Percentiles rank a stretch among this genome's conserved stretches.
Evolutionary conservation across 257 asterid species (phyloP).

Genomic region (Salvia rosmarinus): DNA sequence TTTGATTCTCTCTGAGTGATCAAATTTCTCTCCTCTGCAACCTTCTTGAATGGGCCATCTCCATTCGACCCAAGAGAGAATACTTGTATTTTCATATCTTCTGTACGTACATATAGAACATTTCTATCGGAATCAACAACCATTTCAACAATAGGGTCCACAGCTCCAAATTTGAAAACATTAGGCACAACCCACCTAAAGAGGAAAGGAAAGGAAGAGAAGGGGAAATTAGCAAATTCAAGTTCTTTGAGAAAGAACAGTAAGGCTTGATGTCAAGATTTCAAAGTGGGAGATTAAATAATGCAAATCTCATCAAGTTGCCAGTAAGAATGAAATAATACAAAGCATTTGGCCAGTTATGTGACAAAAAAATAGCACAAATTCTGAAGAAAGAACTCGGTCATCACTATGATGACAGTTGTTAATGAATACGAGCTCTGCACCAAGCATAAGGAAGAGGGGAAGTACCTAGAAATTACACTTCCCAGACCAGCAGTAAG

Average conservation of each 20-base stretch:
- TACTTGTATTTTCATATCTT: constrained; percentile 91
- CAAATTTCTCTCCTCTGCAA: constrained; percentile 90
- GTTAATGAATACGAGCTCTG: constrained; percentile 18
- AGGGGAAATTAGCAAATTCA: constrained; percentile 26
- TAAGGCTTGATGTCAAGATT: constrained; percentile 23
- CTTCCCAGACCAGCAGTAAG: constrained; percentile 88
- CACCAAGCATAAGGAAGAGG: constrained; percentile 17
- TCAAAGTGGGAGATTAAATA: constrained; percentile 20
- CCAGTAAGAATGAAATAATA: not conserved
- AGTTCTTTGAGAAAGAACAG: constrained; percentile 28
- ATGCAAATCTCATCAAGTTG: constrained; percentile 2
- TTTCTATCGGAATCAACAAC: constrained; percentile 92
- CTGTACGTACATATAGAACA: constrained; percentile 86
- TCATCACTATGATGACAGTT: constrained; percentile 15
- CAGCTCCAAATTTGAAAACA: constrained; percentile 91
- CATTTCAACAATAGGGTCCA: constrained; percentile 93
- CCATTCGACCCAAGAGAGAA: constrained; percentile 85
- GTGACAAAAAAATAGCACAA: constrained; percentile 1
- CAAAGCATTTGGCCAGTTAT: constrained; percentile 5
- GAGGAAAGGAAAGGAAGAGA: constrained; percentile 9
- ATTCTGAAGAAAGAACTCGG: constrained; percentile 17
- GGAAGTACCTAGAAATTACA: constrained; percentile 79
- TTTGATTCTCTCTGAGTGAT: constrained; percentile 78
- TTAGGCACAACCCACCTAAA: constrained; percentile 97
- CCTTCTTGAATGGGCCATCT: constrained; percentile 87